Evolutionary conservation across 305 asterid genomes (phyloP), one percentile per base, ranked within the genome.

Genomic region (Solanum hybrid): DNA sequence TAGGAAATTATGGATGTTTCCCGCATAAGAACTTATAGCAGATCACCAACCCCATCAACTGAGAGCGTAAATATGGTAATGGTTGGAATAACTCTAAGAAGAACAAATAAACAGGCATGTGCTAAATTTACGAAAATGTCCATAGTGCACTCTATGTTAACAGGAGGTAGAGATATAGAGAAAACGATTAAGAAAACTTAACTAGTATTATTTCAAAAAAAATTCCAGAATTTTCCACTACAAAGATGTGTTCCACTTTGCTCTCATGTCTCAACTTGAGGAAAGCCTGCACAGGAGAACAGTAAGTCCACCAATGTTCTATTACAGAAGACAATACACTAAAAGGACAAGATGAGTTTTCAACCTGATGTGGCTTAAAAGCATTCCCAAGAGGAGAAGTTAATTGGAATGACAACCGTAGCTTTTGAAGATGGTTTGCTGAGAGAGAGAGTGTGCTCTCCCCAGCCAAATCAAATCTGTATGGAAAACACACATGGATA

Each of bases 341-440:
- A 11, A 36, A 40, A 46, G 60, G 75, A 20, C 40, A 51, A 89
- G 85, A 87, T 79, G 75, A 88, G 92, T 81, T 72, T 51, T 90
- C 51, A 90, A 96, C 99, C 99, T 97, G 99, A 92, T 97, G 98
- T 56, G 99, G 99, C 90, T 92, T 94, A 92, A 96, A 96, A 89
- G 95, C 96, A 79, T 93, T 90, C 90, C 97, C 98, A 88, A 92
- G 92, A 81, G 99, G 96, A 93, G 98, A 94, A 85, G 91, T 91
- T 93, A 97, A 93, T 90, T 91, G 94, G 92, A 96, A 97, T 82
- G 96, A 93, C 91, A 97, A 88, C 80, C 90, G 93, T 92, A 97
- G 90, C 94, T 96, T 96, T 95, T 97, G 99, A 88, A 97, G 98
- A 90, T 97, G 99, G 92, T 95, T 97, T 88, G 99, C 99, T 88